phyloP scores from a whole-genome alignment of 2,329 filamentous ascomycete genomes.

The Alternaria tenuissima region DNA sequence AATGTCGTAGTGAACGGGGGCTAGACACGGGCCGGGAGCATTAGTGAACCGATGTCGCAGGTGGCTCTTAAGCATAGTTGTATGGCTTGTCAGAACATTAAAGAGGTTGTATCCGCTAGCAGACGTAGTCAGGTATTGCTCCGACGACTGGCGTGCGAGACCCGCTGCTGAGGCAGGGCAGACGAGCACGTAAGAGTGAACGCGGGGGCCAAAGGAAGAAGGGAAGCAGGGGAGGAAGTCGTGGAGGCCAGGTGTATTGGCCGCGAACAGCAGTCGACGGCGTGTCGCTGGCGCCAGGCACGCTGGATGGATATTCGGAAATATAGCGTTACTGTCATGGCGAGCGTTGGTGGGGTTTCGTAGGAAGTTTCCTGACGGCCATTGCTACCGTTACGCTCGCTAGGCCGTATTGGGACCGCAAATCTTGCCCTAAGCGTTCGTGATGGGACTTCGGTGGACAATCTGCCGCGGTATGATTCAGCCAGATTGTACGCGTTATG shows the following conservation, averaged over 20 bases:
- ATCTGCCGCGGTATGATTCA: constrained; percentile 35
- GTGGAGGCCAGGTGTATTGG: constrained; percentile 15
- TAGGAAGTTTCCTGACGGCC: constrained; percentile 28
- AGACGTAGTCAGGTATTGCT: constrained; percentile 42
- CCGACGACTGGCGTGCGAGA: constrained; percentile 37
- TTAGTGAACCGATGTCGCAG: constrained; percentile 50
- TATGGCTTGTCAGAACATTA: constrained; percentile 47
- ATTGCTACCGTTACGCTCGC: constrained; percentile 48
- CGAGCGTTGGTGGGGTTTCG: constrained; percentile 39
- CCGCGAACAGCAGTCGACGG: constrained; percentile 20
- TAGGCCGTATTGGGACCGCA: constrained; percentile 28
- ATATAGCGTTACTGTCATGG: constrained; percentile 35
- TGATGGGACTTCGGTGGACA: constrained; percentile 24
- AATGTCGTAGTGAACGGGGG: constrained; percentile 41
- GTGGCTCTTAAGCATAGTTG: constrained; percentile 50
- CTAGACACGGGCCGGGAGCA: constrained; percentile 46
- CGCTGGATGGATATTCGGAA: constrained; percentile 28
- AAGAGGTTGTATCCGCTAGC: constrained; percentile 53
- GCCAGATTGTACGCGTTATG: constrained; percentile 32
- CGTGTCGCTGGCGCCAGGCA: constrained; percentile 35
- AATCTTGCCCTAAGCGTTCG: constrained; percentile 22
- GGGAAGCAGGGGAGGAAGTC: constrained; percentile 14
- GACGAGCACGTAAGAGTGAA: constrained; percentile 41
- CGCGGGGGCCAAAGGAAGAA: constrained; percentile 26
- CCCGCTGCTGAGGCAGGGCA: constrained; percentile 40